Conservation (phyloP, 139 green algal species). For the Micractinium conductrix region DNA sequence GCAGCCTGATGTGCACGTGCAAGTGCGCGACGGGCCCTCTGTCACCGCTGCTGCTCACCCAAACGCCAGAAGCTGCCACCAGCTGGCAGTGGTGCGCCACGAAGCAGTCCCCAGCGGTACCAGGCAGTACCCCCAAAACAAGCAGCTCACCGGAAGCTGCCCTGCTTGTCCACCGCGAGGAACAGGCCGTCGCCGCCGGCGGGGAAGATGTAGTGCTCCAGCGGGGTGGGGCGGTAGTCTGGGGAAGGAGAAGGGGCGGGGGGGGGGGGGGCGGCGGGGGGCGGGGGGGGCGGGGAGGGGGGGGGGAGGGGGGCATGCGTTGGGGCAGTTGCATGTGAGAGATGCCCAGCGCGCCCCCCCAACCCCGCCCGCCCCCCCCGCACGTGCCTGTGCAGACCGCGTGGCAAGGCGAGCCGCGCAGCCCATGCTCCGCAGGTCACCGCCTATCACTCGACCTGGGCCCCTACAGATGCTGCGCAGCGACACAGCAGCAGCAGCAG, state of each 20-base stretch:
- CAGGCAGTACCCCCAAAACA: too few relatives aligned
- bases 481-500: too few relatives aligned
- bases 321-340: neutral
- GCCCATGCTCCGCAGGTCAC: too few relatives aligned
- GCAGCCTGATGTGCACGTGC: too few relatives aligned
- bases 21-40: neutral
- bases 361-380: too few relatives aligned
- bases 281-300: neutral
- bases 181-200: constrained; percentile 71
- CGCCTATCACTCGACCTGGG: too few relatives aligned
- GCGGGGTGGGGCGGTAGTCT: constrained; percentile 83
- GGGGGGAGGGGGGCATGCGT: neutral
- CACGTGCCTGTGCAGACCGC: constrained; percentile 44
- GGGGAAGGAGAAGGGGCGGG: constrained; percentile 1
- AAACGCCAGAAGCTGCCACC: too few relatives aligned
- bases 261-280: neutral
- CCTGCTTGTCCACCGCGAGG: constrained; percentile 53
- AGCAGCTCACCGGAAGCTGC: too few relatives aligned
- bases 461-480: too few relatives aligned
- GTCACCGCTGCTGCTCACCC: neutral
- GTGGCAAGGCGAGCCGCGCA: constrained; percentile 70
- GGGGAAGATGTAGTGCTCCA: constrained; percentile 86
- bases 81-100: too few relatives aligned
- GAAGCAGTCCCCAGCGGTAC: too few relatives aligned
- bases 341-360: neutral